Conservation (phyloP, 805 yeast species). For the Metschnikowia koreensis region DNA sequence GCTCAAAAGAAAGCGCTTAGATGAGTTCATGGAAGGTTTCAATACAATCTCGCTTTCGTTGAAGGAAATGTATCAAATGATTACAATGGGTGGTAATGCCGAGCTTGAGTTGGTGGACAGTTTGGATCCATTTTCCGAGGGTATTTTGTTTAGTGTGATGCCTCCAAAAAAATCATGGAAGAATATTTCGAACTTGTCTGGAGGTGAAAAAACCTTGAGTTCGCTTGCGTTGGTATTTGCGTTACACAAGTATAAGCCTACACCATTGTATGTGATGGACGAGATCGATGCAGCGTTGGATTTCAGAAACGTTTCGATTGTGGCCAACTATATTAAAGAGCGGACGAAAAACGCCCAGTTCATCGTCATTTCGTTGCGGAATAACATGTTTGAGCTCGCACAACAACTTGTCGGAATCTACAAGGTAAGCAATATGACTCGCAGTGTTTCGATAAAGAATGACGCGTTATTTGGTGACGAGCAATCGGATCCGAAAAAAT, state of each 20-base stretch:
- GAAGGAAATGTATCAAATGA: slow-evolving; percentile 97
- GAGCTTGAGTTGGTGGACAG: slow-evolving; percentile 94
- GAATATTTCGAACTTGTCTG: slow-evolving; percentile 89
- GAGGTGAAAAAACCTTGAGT: slow-evolving; percentile 96
- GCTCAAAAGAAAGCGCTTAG: slow-evolving; percentile 68
- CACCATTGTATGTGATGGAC: slow-evolving; percentile 97
- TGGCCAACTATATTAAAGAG: slow-evolving; percentile 94
- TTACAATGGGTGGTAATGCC: slow-evolving; percentile 99
- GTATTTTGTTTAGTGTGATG: slow-evolving; percentile 95
- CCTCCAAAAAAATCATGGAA: slow-evolving; percentile 99
- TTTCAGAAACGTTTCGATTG: slow-evolving; percentile 94
- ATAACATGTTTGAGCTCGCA: slow-evolving; percentile 97
- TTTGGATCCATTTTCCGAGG: slow-evolving; percentile 97
- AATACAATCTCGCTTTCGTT: slow-evolving; percentile 79
- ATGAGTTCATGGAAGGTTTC: slow-evolving; percentile 93
- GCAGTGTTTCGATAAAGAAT: slow-evolving; percentile 75
- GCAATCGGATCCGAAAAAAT: neutral
- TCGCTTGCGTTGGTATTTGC: slow-evolving; percentile 96
- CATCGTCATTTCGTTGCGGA: slow-evolving; percentile 89
- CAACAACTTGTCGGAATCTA: slow-evolving; percentile 93
- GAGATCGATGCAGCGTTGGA: slow-evolving; percentile 99
- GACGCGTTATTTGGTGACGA: slow-evolving; percentile 40
- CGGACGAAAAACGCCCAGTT: slow-evolving; percentile 96
- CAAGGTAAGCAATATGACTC: slow-evolving; percentile 88
- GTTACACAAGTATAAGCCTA: slow-evolving; percentile 91